A percentile compares a stretch with the other conserved stretches of the same genome.
Evolutionary conservation across 139 green algal species (phyloP).

Genomic region (Desmodesmus armatus): DNA sequence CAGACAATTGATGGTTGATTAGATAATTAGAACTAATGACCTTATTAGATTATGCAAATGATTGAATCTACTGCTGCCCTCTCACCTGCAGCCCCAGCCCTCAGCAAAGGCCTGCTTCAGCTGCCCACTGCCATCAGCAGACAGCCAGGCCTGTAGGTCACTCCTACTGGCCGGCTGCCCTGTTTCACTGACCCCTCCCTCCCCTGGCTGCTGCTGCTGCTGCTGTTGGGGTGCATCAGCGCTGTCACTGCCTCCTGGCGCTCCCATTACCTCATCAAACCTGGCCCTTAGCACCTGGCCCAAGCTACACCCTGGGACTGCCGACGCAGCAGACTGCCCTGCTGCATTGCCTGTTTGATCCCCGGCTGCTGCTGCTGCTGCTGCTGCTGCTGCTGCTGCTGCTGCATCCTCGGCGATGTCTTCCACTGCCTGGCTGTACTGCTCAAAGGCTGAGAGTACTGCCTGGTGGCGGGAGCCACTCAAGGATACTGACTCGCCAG

Average conservation of each 20-base stretch:
- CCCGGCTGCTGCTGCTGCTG: conserved; percentile 20
- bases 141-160: too few species aligned
- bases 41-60: too few species aligned
- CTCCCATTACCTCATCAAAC: conserved; percentile 14
- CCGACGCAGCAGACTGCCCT: neutral
- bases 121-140: neutral
- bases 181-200: neutral
- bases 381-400: neutral
- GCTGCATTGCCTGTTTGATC: neutral
- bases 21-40: too few species aligned
- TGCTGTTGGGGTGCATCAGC: neutral
- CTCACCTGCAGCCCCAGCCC: conserved; percentile 31
- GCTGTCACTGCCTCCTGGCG: conserved; percentile 2
- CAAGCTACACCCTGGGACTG: neutral
- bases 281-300: neutral
- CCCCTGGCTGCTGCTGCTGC: neutral
- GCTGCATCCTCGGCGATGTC: neutral
- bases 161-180: too few species aligned
- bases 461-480: neutral
- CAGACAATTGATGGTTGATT: too few species aligned
- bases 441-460: conserved; percentile 21
- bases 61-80: neutral
- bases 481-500: neutral
- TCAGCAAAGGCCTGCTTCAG: neutral
- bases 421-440: conserved; percentile 21